Percentiles rank a stretch among this genome's conserved stretches.
Evolutionary conservation across 148 eudicot species (phyloP).

Genomic region (Amaranthus hypochondriacus): DNA sequence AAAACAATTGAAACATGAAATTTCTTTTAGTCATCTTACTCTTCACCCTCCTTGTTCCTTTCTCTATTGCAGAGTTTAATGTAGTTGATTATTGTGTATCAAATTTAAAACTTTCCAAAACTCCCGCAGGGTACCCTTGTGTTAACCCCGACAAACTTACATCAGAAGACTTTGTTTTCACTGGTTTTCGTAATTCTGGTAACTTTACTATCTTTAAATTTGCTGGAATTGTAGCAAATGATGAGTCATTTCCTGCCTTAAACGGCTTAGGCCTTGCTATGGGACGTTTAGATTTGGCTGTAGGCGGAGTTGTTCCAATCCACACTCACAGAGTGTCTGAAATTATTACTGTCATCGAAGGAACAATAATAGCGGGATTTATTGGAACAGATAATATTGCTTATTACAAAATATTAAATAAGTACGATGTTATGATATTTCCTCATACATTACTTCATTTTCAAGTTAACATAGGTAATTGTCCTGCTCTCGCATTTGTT

Average conservation of each 20-base stretch:
- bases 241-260: constrained; percentile 1
- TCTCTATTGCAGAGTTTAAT: neutral
- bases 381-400: constrained; percentile 13
- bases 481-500: constrained; percentile 19
- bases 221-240: neutral
- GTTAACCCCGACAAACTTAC: constrained; percentile 8
- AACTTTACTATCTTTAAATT: constrained; percentile 8
- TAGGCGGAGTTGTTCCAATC: constrained; percentile 15
- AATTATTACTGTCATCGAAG: constrained; percentile 4
- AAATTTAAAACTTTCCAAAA: neutral
- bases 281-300: constrained; percentile 17
- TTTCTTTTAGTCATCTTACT: neutral
- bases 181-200: neutral
- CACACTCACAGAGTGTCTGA: constrained; percentile 22
- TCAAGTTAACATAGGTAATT: constrained; percentile 20
- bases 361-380: constrained; percentile 17
- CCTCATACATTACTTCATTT: constrained; percentile 20
- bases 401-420: constrained; percentile 14
- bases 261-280: constrained; percentile 27
- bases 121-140: constrained; percentile 21
- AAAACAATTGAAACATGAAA: too few relatives aligned
- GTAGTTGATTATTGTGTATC: constrained; percentile 20
- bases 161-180: constrained; percentile 17
- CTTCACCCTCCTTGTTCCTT: neutral
- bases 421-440: constrained; percentile 20